Percentiles rank a stretch among this genome's conserved stretches.
These are phyloP conservation scores for Karstenula rhodostoma DNA, from an alignment of 2,329 filamentous ascomycete species.

Conservation along the genomic window DNA sequence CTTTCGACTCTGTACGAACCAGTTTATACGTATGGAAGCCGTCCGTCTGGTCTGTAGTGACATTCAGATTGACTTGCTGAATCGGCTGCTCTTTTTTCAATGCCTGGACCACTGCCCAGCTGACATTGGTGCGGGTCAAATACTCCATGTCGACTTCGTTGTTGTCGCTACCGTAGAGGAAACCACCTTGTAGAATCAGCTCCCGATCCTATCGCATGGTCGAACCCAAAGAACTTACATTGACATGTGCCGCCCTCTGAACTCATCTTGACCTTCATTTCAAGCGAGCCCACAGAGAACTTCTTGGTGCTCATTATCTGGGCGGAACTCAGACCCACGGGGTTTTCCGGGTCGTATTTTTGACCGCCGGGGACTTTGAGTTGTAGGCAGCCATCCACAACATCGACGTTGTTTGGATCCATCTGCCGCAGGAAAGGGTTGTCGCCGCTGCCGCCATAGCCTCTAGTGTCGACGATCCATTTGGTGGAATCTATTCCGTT, in stretches of 20 bases:
- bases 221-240: constrained; percentile 6
- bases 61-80: constrained; percentile 11
- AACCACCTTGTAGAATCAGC: constrained; percentile 11
- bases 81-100: not conserved
- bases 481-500: constrained; percentile 12
- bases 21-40: constrained; percentile 11
- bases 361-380: constrained; percentile 13
- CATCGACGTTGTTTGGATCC: constrained; percentile 7
- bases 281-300: constrained; percentile 9
- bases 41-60: constrained; percentile 10
- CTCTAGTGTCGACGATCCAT: constrained; percentile 13
- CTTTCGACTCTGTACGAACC: constrained; percentile 10
- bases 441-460: constrained; percentile 7
- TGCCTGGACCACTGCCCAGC: constrained; percentile 8
- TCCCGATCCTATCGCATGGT: not conserved
- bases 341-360: constrained; percentile 9
- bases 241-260: constrained; percentile 7
- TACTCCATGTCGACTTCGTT: constrained; percentile 14
- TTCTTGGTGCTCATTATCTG: constrained; percentile 12
- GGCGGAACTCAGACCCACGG: constrained; percentile 7
- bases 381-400: not conserved
- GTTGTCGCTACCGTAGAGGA: constrained; percentile 12
- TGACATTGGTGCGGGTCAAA: constrained; percentile 13
- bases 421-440: constrained; percentile 12
- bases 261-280: constrained; percentile 13